Conservation (phyloP, 2,329 filamentous ascomycete species). For the Tothia fuscella region DNA sequence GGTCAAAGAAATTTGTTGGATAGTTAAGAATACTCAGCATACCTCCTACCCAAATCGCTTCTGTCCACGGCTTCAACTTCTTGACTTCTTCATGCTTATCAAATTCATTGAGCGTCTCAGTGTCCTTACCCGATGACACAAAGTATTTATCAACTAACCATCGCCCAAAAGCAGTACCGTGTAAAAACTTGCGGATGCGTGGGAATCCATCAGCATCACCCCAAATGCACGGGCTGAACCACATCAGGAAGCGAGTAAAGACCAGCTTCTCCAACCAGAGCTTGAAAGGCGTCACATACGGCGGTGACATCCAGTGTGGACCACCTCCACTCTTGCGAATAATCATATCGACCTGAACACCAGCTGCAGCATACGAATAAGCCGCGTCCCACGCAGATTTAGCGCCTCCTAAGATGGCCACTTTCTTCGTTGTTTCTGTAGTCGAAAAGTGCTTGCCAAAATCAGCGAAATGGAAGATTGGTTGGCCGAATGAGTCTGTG, state of each 20-base stretch:
- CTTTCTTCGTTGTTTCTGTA: conserved; percentile 27
- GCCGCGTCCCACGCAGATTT: conserved; percentile 55
- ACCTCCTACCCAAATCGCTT: conserved; percentile 41
- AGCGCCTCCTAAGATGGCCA: conserved; percentile 46
- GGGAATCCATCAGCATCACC: conserved; percentile 49
- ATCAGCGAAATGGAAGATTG: conserved; percentile 47
- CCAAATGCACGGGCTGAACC: conserved; percentile 67
- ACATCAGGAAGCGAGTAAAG: conserved; percentile 55
- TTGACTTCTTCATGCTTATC: conserved; percentile 29
- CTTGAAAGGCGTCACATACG: conserved; percentile 56
- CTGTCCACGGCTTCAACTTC: conserved; percentile 31
- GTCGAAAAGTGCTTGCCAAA: conserved; percentile 31
- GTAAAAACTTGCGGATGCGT: conserved; percentile 42
- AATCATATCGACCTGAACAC: conserved; percentile 44
- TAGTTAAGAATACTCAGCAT: conserved; percentile 51
- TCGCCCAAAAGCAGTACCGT: conserved; percentile 45
- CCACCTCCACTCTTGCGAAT: conserved; percentile 48
- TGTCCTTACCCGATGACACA: conserved; percentile 42
- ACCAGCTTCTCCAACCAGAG: conserved; percentile 57
- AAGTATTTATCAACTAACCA: conserved; percentile 45
- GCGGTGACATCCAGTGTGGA: conserved; percentile 46
- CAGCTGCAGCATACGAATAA: conserved; percentile 40
- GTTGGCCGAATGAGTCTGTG: conserved; percentile 37
- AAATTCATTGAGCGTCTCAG: conserved; percentile 35
- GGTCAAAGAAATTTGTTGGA: conserved; percentile 40